Evolutionary conservation across 768 basidiomycete species (phyloP).

Genomic region (Albatrellus ellisii): DNA sequence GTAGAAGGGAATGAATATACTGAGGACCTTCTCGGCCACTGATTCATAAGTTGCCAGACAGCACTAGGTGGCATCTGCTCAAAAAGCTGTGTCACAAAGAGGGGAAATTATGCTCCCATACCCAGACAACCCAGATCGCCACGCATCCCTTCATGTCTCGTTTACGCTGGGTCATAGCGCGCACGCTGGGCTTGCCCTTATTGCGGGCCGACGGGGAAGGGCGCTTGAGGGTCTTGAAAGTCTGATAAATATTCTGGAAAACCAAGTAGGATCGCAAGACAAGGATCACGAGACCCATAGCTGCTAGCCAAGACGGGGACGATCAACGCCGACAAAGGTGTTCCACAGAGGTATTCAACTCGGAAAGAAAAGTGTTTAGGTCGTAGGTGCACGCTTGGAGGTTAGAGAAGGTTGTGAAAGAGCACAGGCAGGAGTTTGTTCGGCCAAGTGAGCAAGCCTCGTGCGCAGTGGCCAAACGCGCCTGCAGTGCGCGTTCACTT

Average conservation of each 20-base stretch:
- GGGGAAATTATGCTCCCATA: conserved; percentile 22
- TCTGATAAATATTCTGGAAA: conserved; percentile 70
- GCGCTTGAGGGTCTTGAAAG: conserved; percentile 69
- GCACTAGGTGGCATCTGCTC: conserved; percentile 30
- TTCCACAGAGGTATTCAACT: not conserved
- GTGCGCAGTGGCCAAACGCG: conserved; percentile 1
- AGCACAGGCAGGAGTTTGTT: not conserved
- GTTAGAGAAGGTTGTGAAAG: not conserved
- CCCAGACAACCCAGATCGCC: conserved; percentile 82
- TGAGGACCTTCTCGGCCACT: conserved; percentile 46
- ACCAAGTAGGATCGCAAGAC: conserved; percentile 56
- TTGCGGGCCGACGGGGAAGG: conserved; percentile 42
- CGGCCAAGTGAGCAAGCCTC: not conserved
- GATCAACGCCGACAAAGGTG: conserved; percentile 6
- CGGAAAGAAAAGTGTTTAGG: not conserved
- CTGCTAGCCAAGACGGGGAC: conserved; percentile 2
- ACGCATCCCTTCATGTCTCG: conserved; percentile 78
- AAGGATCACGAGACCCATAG: conserved; percentile 60
- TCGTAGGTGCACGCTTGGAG: not conserved
- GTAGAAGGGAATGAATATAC: conserved; percentile 73
- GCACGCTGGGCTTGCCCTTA: conserved; percentile 48
- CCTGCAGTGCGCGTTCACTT: no score
- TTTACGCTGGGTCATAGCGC: conserved; percentile 64
- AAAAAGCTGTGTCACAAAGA: conserved; percentile 7
- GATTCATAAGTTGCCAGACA: conserved; percentile 60